Base-by-base conservation (phyloP, 2,329 filamentous ascomycete genomes). In the Bisporella sp. region DNA sequence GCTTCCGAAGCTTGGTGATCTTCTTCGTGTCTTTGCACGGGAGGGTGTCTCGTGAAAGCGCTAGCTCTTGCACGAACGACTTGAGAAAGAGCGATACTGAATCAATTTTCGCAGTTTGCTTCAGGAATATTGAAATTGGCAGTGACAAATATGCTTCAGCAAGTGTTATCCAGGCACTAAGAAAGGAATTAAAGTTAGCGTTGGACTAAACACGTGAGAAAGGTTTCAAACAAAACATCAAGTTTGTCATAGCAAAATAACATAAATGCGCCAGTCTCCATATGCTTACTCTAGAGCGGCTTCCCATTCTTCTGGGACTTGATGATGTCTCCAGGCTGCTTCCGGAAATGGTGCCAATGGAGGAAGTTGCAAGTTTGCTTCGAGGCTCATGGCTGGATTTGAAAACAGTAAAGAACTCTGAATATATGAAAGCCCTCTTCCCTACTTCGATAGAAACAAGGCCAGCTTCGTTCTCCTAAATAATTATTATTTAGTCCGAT, bases 261-360 rank as follows among this genome's bases (percentile, higher is more conserved):
- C 21, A 3, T 21, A 21, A 21, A 21, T 21, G 3, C 3, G 21
- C 21, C 35, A 8, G 8, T 37, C 35, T 37, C 35, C 35, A 37
- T 37, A 8, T 37, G n/a, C 35, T 37, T n/a, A 37, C 35, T 86
- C 79, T 44, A 95, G 71, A 64, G 86, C 89, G 32, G 79, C 74
- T 57, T 85, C 76, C 90, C 90, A 96, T 68, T 96, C 88, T 46
- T 76, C 70, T 4, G 81, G 70, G 39, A 76, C 73, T 53, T 96
- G 77, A 58, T 78, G 77, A 57, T 78, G 77, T 62, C 82, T 82
- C 71, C 89, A 82, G 49, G 73, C 71, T 33, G 78, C 71, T 54
- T 84, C 77, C 13, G 91, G 92, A 60, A 93, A 90, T 21, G 86
- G 79, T 51, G 86, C 89, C 68, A 96, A 76, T 33, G 83, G 77